phyloP scores from a whole-genome alignment of 2,329 filamentous ascomycete genomes.

The Microsporum ferrugineum region DNA sequence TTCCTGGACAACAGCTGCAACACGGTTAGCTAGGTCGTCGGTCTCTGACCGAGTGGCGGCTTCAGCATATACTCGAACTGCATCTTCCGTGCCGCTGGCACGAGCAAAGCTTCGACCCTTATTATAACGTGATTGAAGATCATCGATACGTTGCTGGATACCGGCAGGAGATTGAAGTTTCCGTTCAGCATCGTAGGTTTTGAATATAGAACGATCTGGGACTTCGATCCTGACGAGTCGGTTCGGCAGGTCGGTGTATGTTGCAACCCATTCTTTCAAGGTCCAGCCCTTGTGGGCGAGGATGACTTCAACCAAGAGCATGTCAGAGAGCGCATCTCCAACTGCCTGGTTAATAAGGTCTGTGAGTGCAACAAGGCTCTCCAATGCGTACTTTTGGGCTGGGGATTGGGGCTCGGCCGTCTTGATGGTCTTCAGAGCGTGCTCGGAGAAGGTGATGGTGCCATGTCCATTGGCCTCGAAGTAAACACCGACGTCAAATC shows the following conservation, averaged over 20 bases:
- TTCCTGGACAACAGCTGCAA: slow-evolving; percentile 62
- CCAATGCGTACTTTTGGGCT: slow-evolving; percentile 78
- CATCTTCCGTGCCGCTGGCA: slow-evolving; percentile 90
- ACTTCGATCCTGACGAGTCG: slow-evolving; percentile 90
- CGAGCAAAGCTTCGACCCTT: slow-evolving; percentile 82
- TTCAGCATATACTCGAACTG: slow-evolving; percentile 90
- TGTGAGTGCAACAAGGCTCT: slow-evolving; percentile 68
- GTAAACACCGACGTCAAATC: slow-evolving; percentile 93
- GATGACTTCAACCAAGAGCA: slow-evolving; percentile 91
- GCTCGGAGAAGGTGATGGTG: slow-evolving; percentile 84
- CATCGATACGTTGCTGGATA: slow-evolving; percentile 76
- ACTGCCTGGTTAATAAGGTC: slow-evolving; percentile 98
- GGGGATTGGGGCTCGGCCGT: slow-evolving; percentile 77
- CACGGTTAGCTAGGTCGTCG: slow-evolving; percentile 77
- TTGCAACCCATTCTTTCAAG: slow-evolving; percentile 80
- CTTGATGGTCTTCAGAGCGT: slow-evolving; percentile 66
- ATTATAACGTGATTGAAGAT: slow-evolving; percentile 78
- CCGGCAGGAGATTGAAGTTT: slow-evolving; percentile 68
- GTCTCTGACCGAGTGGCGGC: slow-evolving; percentile 80
- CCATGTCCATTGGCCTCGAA: slow-evolving; percentile 98
- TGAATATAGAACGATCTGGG: slow-evolving; percentile 74
- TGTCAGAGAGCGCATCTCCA: slow-evolving; percentile 88
- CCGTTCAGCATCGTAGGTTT: slow-evolving; percentile 84
- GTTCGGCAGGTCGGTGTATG: slow-evolving; percentile 90
- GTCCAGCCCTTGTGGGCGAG: slow-evolving; percentile 91